These are phyloP conservation scores for Hemisphaericaspora lyxosophila DNA, from an alignment of 1,139 yeast genomes.

Conservation along the genomic window DNA sequence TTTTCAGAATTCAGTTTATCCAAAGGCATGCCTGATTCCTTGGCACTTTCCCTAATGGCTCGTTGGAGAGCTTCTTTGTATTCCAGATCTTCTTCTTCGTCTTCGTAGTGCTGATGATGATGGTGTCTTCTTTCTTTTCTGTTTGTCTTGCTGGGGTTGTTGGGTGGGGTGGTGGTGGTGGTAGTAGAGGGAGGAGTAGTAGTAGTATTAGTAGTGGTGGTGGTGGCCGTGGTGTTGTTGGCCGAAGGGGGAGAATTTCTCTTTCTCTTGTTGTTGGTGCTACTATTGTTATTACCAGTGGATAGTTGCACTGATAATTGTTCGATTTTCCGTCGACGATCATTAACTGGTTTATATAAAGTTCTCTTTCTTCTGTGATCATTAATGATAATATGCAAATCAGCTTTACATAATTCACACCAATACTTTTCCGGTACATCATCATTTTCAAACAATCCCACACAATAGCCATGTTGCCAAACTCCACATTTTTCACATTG, in stretches of 20 bases:
- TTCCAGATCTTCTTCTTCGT: conserved; percentile 59
- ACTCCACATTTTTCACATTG: conserved; percentile 92
- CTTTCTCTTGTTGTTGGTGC: conserved; percentile 1
- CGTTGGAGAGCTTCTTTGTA: conserved; percentile 69
- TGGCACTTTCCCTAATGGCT: conserved; percentile 70
- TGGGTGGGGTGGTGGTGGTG: background rate
- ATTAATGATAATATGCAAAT: conserved; percentile 57
- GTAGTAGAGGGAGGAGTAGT: background rate
- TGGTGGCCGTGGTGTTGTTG: background rate
- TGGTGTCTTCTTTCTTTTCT: conserved; percentile 77
- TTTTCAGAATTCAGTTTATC: conserved; percentile 8
- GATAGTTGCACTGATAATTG: conserved; percentile 2
- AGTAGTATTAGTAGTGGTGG: background rate
- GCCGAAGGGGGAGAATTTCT: background rate
- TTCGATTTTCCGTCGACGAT: conserved; percentile 49
- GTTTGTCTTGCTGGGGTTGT: conserved; percentile 18
- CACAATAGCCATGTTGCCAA: conserved; percentile 98
- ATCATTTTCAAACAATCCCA: conserved; percentile 70
- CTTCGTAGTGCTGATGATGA: conserved; percentile 45
- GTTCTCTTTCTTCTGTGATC: conserved; percentile 31
- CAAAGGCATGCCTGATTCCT: conserved; percentile 26
- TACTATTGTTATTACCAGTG: background rate
- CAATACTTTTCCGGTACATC: conserved; percentile 89
- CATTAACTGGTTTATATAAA: conserved; percentile 50
- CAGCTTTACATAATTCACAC: conserved; percentile 90